Evolutionary conservation across 495 filamentous ascomycete genomes (phyloP).

Genomic region (Xylaria telfairii): DNA sequence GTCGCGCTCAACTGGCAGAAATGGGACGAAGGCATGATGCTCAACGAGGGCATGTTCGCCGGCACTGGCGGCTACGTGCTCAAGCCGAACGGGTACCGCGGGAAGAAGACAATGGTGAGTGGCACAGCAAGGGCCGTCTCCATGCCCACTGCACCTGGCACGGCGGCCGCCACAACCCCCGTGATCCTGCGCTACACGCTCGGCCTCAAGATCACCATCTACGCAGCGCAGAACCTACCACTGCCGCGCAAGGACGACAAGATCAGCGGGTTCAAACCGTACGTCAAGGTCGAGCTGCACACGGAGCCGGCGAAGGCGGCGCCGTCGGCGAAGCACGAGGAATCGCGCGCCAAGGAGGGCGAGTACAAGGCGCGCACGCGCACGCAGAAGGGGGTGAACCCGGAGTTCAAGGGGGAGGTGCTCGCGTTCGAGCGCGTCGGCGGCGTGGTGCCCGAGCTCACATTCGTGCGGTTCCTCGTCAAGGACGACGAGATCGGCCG

Average conservation of each 20-base stretch:
- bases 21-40: slow-evolving; percentile 91
- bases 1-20: slow-evolving; percentile 96
- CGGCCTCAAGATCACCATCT: slow-evolving; percentile 59
- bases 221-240: slow-evolving; percentile 64
- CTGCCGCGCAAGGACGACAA: slow-evolving; percentile 59
- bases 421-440: slow-evolving; percentile 65
- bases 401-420: slow-evolving; percentile 72
- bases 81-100: slow-evolving; percentile 69
- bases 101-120: slow-evolving; percentile 25
- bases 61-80: slow-evolving; percentile 81
- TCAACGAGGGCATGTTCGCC: slow-evolving; percentile 91
- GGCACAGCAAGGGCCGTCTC: not conserved
- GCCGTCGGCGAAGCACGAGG: slow-evolving; percentile 34
- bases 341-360: slow-evolving; percentile 53
- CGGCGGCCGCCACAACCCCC: slow-evolving; percentile 12
- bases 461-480: slow-evolving; percentile 86
- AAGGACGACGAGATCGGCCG: slow-evolving; percentile 79
- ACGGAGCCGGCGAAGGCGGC: slow-evolving; percentile 67
- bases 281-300: slow-evolving; percentile 83
- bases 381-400: slow-evolving; percentile 63
- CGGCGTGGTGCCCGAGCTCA: slow-evolving; percentile 76
- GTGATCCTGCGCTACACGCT: slow-evolving; percentile 54
- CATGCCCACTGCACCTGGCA: not conserved
- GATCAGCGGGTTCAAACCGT: slow-evolving; percentile 70
- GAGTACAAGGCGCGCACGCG: slow-evolving; percentile 76